Evolutionary conservation across 1,139 yeast genomes (phyloP).

Genomic region (Geotrichum reessii): DNA sequence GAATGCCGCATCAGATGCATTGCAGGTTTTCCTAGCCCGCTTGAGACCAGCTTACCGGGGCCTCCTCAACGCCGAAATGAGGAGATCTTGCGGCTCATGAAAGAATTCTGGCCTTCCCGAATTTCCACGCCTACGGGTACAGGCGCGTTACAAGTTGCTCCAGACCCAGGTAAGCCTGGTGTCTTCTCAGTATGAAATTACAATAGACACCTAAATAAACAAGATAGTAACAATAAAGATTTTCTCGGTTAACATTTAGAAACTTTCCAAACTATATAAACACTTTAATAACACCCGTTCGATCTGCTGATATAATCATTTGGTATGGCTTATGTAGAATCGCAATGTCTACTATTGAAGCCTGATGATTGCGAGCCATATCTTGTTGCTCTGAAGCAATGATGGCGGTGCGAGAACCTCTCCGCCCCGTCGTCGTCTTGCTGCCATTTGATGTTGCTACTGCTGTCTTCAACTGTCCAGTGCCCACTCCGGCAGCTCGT

Average conservation of each 20-base stretch:
- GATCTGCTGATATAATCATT: slow-evolving; percentile 58
- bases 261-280: slow-evolving; percentile 38
- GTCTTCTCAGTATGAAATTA: too few relatives aligned
- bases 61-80: too few relatives aligned
- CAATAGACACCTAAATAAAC: not conserved
- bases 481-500: not conserved
- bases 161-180: too few relatives aligned
- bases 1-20: too few relatives aligned
- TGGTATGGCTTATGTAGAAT: slow-evolving; percentile 49
- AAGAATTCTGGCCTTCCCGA: too few relatives aligned
- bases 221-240: not conserved
- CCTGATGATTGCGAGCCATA: slow-evolving; percentile 42
- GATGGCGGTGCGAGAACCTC: slow-evolving; percentile 32
- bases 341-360: slow-evolving; percentile 47
- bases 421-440: slow-evolving; percentile 22
- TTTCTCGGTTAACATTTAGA: too few relatives aligned
- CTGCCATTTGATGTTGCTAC: not conserved
- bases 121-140: too few relatives aligned
- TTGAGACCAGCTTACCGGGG: too few relatives aligned
- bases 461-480: not conserved
- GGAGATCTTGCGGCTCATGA: too few relatives aligned
- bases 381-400: slow-evolving; percentile 39
- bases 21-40: too few relatives aligned
- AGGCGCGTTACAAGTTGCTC: too few relatives aligned
- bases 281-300: slow-evolving; percentile 56